Evolutionary conservation across 345 rosid species (phyloP).

Genomic region (Pugionium cornutum): DNA sequence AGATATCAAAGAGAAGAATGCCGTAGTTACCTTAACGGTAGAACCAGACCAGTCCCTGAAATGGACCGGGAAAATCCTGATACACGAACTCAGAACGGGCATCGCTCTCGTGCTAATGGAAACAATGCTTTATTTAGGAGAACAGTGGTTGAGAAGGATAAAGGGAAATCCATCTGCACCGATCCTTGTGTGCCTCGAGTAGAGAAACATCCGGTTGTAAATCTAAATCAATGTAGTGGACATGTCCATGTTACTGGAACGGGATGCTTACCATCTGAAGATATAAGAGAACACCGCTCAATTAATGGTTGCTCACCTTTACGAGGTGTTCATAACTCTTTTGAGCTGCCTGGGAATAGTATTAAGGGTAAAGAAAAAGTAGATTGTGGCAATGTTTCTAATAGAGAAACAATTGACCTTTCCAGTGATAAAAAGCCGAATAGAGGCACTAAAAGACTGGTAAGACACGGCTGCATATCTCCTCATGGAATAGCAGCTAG

Average conservation of each 20-base stretch:
- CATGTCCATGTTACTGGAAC: conserved; percentile 35
- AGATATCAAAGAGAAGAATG: conserved; percentile 40
- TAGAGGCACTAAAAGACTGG: conserved; percentile 64
- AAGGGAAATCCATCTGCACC: conserved; percentile 43
- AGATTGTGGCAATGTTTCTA: conserved; percentile 42
- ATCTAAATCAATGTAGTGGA: conserved; percentile 35
- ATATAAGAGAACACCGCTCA: conserved; percentile 29
- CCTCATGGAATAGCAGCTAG: conserved; percentile 61
- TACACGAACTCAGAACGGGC: conserved; percentile 36
- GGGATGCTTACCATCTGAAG: conserved; percentile 37
- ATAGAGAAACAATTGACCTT: conserved; percentile 46
- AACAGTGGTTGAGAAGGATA: conserved; percentile 42
- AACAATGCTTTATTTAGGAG: conserved; percentile 53
- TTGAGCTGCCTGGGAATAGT: conserved; percentile 35
- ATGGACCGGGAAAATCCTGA: conserved; percentile 38
- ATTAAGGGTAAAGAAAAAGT: conserved; percentile 66
- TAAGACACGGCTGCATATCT: conserved; percentile 88
- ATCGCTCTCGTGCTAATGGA: conserved; percentile 28
- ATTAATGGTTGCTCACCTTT: conserved; percentile 38
- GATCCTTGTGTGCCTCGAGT: conserved; percentile 30
- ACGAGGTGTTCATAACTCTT: conserved; percentile 34
- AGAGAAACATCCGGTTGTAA: conserved; percentile 38
- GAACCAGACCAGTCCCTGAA: conserved; percentile 39
- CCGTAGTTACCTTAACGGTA: conserved; percentile 37
- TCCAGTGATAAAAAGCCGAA: conserved; percentile 41